Conservation (phyloP, 2,329 filamentous ascomycete species). For the Colletotrichum simmondsii region DNA sequence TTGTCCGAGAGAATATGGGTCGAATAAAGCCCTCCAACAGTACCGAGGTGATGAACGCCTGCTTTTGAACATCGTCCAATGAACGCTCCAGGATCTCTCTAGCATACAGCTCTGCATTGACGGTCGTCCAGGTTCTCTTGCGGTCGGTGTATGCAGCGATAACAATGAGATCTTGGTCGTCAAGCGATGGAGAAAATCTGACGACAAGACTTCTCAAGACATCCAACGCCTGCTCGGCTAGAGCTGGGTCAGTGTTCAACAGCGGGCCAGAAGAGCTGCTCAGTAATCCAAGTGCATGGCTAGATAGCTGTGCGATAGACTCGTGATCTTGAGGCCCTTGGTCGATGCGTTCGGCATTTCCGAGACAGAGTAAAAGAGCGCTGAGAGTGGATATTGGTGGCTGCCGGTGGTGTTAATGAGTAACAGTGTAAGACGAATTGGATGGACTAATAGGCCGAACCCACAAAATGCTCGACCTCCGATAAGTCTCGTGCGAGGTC, state of each 20-base stretch:
- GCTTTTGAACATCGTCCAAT: conserved; percentile 33
- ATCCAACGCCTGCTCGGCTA: neutral
- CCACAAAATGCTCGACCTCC: conserved; percentile 1
- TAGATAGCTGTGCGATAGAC: neutral
- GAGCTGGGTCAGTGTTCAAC: neutral
- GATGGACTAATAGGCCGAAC: neutral
- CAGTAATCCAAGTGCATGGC: neutral
- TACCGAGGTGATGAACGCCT: conserved; percentile 60
- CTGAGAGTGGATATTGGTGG: neutral
- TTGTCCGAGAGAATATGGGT: conserved; percentile 72
- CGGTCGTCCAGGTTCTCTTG: conserved; percentile 51
- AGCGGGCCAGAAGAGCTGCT: neutral
- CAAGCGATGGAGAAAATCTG: conserved; percentile 1
- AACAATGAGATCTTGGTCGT: conserved; percentile 41
- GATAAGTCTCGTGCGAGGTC: conserved; percentile 1
- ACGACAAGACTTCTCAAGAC: conserved; percentile 5
- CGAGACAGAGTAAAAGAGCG: conserved; percentile 11
- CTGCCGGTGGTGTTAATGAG: neutral
- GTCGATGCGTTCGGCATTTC: neutral
- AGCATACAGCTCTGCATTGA: conserved; percentile 43
- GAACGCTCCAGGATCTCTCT: conserved; percentile 43
- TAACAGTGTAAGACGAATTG: neutral
- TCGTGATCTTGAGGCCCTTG: neutral
- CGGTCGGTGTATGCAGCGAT: conserved; percentile 45
- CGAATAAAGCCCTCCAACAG: conserved; percentile 73